Evolutionary conservation across 495 filamentous ascomycete genomes (phyloP).

Genomic region (Bathelium albidoporum): DNA sequence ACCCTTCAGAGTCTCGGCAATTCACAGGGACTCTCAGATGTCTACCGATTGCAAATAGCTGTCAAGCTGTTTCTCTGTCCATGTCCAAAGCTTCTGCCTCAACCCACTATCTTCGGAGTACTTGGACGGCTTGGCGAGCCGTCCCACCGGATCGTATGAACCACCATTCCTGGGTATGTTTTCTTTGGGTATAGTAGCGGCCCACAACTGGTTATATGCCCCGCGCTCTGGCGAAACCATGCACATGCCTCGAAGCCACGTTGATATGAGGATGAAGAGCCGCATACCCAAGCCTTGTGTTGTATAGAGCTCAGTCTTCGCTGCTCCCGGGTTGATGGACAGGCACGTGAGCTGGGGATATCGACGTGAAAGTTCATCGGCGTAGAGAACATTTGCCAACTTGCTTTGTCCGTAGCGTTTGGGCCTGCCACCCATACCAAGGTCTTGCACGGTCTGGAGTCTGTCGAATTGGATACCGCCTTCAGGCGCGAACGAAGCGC

Average conservation of each 20-base stretch:
- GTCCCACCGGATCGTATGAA: slow-evolving; percentile 34
- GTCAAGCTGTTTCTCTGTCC: slow-evolving; percentile 19
- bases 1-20: no score
- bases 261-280: no score
- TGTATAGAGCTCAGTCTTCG: neutral
- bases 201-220: slow-evolving; percentile 26
- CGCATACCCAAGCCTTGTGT: no score
- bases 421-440: neutral
- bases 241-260: neutral
- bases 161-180: slow-evolving; percentile 21
- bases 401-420: slow-evolving; percentile 35
- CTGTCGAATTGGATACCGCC: slow-evolving; percentile 22
- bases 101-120: slow-evolving; percentile 23
- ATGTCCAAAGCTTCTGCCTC: slow-evolving; percentile 27
- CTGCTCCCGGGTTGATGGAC: slow-evolving; percentile 8
- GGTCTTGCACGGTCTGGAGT: slow-evolving; percentile 17
- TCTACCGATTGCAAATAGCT: no score
- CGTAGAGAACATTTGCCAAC: slow-evolving; percentile 37
- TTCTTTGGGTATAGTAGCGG: slow-evolving; percentile 18
- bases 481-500: slow-evolving; percentile 18
- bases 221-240: slow-evolving; percentile 10
- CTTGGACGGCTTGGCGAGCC: slow-evolving; percentile 15
- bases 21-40: no score
- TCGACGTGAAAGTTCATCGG: slow-evolving; percentile 27
- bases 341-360: slow-evolving; percentile 15